Conservation (phyloP, 2,329 filamentous ascomycete genomes). For the Mariannaea elegans region DNA sequence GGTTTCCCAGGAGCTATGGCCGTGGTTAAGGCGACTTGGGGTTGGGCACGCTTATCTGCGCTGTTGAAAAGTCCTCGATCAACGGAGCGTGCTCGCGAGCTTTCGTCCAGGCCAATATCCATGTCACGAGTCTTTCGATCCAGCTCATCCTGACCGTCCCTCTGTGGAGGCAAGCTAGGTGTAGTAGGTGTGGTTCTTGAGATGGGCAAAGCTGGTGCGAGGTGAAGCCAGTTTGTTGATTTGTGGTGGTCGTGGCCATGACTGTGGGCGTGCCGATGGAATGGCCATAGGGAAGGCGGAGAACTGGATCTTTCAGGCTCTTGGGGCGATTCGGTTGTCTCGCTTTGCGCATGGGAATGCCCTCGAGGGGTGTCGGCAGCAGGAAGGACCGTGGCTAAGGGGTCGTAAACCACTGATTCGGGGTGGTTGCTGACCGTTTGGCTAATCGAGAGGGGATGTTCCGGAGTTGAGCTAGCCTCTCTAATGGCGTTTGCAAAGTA, state of each 20-base stretch:
- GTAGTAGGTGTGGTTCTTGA: slow-evolving; percentile 47
- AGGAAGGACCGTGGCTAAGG: slow-evolving; percentile 50
- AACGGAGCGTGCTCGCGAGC: slow-evolving; percentile 67
- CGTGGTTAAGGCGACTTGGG: slow-evolving; percentile 71
- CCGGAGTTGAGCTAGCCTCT: slow-evolving; percentile 40
- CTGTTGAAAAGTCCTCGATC: slow-evolving; percentile 69
- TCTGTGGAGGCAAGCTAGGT: slow-evolving; percentile 46
- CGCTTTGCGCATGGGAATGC: slow-evolving; percentile 38
- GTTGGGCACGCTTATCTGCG: slow-evolving; percentile 69
- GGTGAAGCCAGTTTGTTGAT: slow-evolving; percentile 48
- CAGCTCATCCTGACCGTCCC: slow-evolving; percentile 55
- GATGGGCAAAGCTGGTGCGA: slow-evolving; percentile 40
- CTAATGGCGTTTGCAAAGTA: slow-evolving; percentile 57
- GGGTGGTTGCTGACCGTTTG: slow-evolving; percentile 36
- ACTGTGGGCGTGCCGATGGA: slow-evolving; percentile 50
- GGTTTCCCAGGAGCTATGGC: slow-evolving; percentile 66
- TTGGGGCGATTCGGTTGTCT: slow-evolving; percentile 33
- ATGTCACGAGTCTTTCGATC: slow-evolving; percentile 54
- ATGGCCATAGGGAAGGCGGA: slow-evolving; percentile 39
- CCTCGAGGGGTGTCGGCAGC: slow-evolving; percentile 38
- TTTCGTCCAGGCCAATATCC: slow-evolving; percentile 52
- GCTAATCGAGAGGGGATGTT: slow-evolving; percentile 39
- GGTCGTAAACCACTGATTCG: slow-evolving; percentile 48
- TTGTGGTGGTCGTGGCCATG: slow-evolving; percentile 46
- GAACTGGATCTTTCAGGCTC: slow-evolving; percentile 39